A percentile compares a stretch with the other conserved stretches of the same genome.
These are phyloP conservation scores for Clavispora vitiphila DNA, from an alignment of 805 yeast genomes.

Conservation along the genomic window DNA sequence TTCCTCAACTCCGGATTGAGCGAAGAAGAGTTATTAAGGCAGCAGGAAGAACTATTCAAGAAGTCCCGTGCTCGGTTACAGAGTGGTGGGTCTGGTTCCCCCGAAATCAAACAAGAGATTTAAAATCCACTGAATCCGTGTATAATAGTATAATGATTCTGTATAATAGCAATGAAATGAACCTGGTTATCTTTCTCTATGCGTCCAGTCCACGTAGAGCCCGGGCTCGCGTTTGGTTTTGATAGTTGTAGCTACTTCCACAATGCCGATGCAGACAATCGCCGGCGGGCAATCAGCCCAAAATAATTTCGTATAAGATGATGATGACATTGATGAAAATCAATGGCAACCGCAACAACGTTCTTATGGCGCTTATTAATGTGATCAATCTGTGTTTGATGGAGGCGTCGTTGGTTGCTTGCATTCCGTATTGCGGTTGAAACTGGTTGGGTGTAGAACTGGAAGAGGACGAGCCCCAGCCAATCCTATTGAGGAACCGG, in stretches of 20 bases:
- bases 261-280: background rate
- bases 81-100: constrained; percentile 18
- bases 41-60: constrained; percentile 89
- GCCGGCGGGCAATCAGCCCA: constrained; percentile 40
- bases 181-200: background rate
- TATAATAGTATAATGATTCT: constrained; percentile 7
- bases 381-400: constrained; percentile 58
- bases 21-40: constrained; percentile 86
- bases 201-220: background rate
- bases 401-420: constrained; percentile 36
- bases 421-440: constrained; percentile 34
- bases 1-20: constrained; percentile 87
- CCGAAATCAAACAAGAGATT: constrained; percentile 12
- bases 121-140: constrained; percentile 3
- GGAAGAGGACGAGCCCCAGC: constrained; percentile 25
- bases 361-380: constrained; percentile 68
- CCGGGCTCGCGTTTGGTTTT: background rate
- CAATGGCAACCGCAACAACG: constrained; percentile 69
- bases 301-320: constrained; percentile 62
- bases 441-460: constrained; percentile 13
- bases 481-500: constrained; percentile 62
- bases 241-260: background rate
- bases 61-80: constrained; percentile 65
- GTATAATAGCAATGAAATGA: constrained; percentile 1
- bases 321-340: constrained; percentile 63